Evolutionary conservation across 257 asterid genomes (phyloP).

Genomic region (Lantana camara): DNA sequence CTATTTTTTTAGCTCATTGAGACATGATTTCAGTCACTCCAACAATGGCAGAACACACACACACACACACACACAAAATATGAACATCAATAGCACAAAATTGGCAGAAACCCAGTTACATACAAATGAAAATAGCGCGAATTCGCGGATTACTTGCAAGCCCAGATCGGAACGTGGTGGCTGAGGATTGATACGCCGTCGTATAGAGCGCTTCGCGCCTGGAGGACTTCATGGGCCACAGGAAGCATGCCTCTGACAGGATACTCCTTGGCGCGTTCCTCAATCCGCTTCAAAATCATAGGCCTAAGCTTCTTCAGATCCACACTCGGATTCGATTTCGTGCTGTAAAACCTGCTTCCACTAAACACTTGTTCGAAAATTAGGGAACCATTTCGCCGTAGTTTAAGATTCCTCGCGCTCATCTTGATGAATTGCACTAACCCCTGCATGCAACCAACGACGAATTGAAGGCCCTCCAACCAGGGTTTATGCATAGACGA

Average conservation of each 20-base stretch:
- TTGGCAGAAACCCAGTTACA: neutral
- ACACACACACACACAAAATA: neutral
- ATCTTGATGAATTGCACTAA: conserved; percentile 28
- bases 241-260: conserved; percentile 59
- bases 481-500: neutral
- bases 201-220: conserved; percentile 56
- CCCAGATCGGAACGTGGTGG: conserved; percentile 63
- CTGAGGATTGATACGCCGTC: conserved; percentile 75
- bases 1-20: neutral
- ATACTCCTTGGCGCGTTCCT: conserved; percentile 71
- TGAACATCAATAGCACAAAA: neutral
- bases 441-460: neutral
- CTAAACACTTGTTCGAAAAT: conserved; percentile 27
- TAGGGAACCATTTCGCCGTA: conserved; percentile 26
- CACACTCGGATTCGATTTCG: conserved; percentile 32
- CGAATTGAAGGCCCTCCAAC: neutral
- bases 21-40: neutral
- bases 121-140: neutral
- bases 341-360: conserved; percentile 48
- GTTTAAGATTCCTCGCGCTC: conserved; percentile 29
- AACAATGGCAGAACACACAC: neutral
- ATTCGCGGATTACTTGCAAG: conserved; percentile 74
- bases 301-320: conserved; percentile 74
- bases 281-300: conserved; percentile 74
- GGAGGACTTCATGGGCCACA: conserved; percentile 69